phyloP scores from a whole-genome alignment of 495 filamentous ascomycete species.

The Aspergillus ellipticus region DNA sequence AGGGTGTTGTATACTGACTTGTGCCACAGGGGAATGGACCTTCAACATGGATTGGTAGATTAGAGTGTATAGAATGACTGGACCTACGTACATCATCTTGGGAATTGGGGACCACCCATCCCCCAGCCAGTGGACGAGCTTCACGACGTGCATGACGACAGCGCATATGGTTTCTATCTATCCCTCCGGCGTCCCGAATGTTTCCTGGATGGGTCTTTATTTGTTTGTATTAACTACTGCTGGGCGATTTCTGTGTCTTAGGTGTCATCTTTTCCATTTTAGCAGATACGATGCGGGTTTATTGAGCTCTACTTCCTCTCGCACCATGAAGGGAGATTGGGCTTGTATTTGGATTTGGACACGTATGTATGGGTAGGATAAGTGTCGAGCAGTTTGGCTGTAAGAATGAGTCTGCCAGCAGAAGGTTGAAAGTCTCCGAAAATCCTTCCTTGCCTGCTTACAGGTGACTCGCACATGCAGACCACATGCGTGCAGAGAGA shows the following conservation, averaged over 20 bases:
- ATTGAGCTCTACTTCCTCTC: not conserved
- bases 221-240: conserved; percentile 8
- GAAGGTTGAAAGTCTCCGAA: too few species aligned
- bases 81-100: not conserved
- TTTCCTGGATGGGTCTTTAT: conserved; percentile 1
- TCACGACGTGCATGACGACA: conserved; percentile 38
- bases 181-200: conserved; percentile 6
- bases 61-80: conserved; percentile 16
- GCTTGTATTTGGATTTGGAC: not conserved
- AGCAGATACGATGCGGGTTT: not conserved
- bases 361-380: not conserved
- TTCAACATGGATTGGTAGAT: conserved; percentile 45
- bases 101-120: not conserved
- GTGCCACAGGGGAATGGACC: conserved; percentile 35
- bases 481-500: too few species aligned
- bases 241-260: not conserved
- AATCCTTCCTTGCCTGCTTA: too few species aligned
- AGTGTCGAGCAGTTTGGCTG: too few species aligned
- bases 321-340: not conserved
- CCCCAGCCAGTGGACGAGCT: conserved; percentile 2
- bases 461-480: too few species aligned
- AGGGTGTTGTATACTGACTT: not conserved
- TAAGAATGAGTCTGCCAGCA: too few species aligned
- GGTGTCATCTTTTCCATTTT: not conserved
- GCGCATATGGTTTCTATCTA: conserved; percentile 17